phyloP scores from a whole-genome alignment of 352 stramenopile species.

The Globisporangium nunn region DNA sequence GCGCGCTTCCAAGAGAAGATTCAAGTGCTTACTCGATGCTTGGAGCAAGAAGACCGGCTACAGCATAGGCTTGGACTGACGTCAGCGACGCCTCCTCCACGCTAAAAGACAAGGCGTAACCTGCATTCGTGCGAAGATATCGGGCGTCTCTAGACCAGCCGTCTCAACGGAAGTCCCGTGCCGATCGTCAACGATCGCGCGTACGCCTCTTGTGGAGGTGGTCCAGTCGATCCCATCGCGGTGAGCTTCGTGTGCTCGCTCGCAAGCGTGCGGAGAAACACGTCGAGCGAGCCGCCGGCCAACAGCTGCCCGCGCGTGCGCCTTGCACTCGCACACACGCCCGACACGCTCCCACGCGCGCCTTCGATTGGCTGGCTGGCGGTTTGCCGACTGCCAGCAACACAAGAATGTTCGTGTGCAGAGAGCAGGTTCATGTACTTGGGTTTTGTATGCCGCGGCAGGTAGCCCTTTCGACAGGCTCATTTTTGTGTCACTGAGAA shows the following conservation, averaged over 20 bases:
- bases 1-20: too few relatives aligned
- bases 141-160: too few relatives aligned
- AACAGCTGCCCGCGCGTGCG: neutral
- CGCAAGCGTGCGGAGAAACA: neutral
- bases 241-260: too few relatives aligned
- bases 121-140: too few relatives aligned
- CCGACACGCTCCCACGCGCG: neutral
- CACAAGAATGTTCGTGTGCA: slow-evolving; percentile 5
- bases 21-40: too few relatives aligned
- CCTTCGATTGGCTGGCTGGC: neutral
- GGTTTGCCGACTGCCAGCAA: neutral
- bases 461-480: neutral
- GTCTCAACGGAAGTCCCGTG: too few relatives aligned
- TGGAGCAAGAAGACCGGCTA: too few relatives aligned
- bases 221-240: neutral
- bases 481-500: neutral
- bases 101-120: too few relatives aligned
- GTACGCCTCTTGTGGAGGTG: too few relatives aligned
- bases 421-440: neutral
- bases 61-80: too few relatives aligned
- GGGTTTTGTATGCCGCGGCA: neutral
- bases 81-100: too few relatives aligned
- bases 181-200: too few relatives aligned
- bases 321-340: neutral
- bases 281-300: neutral